Evolutionary conservation across 2,329 filamentous ascomycete species (phyloP).

Genomic region (Colletotrichum plurivorum): DNA sequence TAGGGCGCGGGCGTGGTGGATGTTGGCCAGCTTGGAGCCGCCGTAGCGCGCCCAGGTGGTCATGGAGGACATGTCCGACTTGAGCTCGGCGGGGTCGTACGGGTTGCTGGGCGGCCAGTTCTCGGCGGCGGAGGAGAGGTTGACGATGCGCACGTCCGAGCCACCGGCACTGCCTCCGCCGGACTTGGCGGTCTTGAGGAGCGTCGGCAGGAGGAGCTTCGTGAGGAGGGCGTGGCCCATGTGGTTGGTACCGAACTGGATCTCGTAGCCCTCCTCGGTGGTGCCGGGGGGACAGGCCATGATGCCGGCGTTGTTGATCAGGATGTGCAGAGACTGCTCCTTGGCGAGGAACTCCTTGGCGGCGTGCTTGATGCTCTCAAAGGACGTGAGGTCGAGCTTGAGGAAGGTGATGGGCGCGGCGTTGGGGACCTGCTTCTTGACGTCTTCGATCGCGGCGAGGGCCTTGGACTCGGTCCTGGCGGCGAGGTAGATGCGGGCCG

Average conservation of each 20-base stretch:
- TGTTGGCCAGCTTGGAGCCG: constrained; percentile 54
- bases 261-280: constrained; percentile 63
- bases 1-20: constrained; percentile 41
- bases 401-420: constrained; percentile 48
- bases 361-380: constrained; percentile 58
- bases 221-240: constrained; percentile 62
- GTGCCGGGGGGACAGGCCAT: constrained; percentile 53
- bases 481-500: constrained; percentile 38
- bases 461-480: constrained; percentile 45
- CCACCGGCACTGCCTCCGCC: constrained; percentile 1
- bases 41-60: constrained; percentile 62
- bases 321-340: constrained; percentile 56
- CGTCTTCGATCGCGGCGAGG: constrained; percentile 53
- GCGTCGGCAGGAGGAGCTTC: constrained; percentile 51
- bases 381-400: constrained; percentile 60
- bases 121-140: constrained; percentile 38
- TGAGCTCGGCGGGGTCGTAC: constrained; percentile 40
- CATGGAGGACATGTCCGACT: constrained; percentile 42
- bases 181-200: constrained; percentile 46
- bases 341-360: constrained; percentile 53
- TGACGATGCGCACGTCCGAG: constrained; percentile 40
- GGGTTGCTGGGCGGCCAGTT: constrained; percentile 18
- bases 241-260: constrained; percentile 65
- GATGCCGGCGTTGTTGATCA: constrained; percentile 63
- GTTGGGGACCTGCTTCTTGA: constrained; percentile 46